These are phyloP conservation scores for Ogataea parapolymorpha DNA, from an alignment of 805 yeast genomes.

Conservation along the genomic window DNA sequence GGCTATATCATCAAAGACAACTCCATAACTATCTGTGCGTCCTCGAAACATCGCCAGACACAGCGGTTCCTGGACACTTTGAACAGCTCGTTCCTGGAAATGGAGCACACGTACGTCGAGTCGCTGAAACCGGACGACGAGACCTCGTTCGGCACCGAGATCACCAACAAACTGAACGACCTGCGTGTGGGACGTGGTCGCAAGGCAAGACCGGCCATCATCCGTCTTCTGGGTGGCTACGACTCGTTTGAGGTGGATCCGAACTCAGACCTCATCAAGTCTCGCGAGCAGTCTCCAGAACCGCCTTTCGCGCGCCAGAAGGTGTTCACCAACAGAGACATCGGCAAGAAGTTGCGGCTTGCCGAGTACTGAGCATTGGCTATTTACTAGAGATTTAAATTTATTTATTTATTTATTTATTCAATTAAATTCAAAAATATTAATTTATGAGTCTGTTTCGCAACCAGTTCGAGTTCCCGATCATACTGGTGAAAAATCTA, in stretches of 20 bases:
- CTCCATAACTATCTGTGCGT: constrained; percentile 73
- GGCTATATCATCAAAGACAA: constrained; percentile 85
- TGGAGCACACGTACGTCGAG: constrained; percentile 46
- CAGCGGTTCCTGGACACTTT: constrained; percentile 69
- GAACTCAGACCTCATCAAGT: constrained; percentile 53
- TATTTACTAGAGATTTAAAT: not conserved
- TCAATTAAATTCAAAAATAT: no score
- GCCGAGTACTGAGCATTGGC: constrained; percentile 49
- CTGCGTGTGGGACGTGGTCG: constrained; percentile 19
- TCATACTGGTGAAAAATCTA: constrained; percentile 52
- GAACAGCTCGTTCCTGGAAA: constrained; percentile 57
- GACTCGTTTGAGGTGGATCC: constrained; percentile 70
- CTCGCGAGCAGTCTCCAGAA: constrained; percentile 59
- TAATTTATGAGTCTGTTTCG: constrained; percentile 13
- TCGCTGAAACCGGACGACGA: constrained; percentile 21
- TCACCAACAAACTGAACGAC: constrained; percentile 18
- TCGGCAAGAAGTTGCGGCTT: constrained; percentile 61
- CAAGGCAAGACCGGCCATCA: constrained; percentile 27
- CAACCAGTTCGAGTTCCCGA: constrained; percentile 30
- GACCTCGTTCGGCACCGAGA: constrained; percentile 15
- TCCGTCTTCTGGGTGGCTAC: constrained; percentile 69
- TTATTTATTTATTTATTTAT: not conserved
- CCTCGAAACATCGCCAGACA: constrained; percentile 88
- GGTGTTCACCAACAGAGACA: constrained; percentile 41
- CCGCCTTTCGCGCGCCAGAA: constrained; percentile 36